Evolutionary conservation across 2,329 filamentous ascomycete species (phyloP).

Genomic region (Colletotrichum nymphaeae): DNA sequence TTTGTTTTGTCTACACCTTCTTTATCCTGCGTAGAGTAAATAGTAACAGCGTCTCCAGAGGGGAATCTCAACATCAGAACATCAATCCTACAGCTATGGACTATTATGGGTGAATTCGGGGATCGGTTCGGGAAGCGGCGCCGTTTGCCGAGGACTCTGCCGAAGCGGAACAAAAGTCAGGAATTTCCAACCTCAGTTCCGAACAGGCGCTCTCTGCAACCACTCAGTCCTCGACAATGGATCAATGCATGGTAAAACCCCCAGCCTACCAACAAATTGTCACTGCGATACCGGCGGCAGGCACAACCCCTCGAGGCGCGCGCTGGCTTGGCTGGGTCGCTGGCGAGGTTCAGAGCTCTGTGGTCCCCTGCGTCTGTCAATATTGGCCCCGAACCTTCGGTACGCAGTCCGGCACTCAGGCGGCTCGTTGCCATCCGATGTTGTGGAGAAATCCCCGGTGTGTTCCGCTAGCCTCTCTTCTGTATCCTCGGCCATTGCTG

Average conservation of each 20-base stretch:
- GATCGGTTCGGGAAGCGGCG: slow-evolving; percentile 19
- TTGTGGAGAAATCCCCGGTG: slow-evolving; percentile 7
- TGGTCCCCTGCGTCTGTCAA: not conserved
- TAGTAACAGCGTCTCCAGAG: not conserved
- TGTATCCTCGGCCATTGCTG: not conserved
- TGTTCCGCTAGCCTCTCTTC: not conserved
- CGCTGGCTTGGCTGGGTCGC: not conserved
- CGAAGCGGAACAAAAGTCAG: slow-evolving; percentile 8
- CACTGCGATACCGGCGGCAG: slow-evolving; percentile 24
- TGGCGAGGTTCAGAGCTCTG: slow-evolving; percentile 3
- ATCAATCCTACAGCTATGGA: not conserved
- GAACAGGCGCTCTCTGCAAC: not conserved
- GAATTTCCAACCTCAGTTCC: not conserved
- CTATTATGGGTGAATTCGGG: not conserved
- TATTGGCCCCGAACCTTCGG: slow-evolving; percentile 6
- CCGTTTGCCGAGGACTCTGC: slow-evolving; percentile 30
- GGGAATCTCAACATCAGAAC: not conserved
- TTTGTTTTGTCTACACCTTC: not conserved
- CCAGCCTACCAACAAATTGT: not conserved
- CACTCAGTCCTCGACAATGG: not conserved
- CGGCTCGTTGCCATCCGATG: slow-evolving; percentile 19
- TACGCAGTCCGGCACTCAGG: slow-evolving; percentile 10
- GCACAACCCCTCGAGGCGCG: not conserved
- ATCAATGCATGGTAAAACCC: not conserved
- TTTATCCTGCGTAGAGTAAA: not conserved